Base-by-base conservation (phyloP, 352 stramenopile genomes). In the Vaucheria bursata region DNA sequence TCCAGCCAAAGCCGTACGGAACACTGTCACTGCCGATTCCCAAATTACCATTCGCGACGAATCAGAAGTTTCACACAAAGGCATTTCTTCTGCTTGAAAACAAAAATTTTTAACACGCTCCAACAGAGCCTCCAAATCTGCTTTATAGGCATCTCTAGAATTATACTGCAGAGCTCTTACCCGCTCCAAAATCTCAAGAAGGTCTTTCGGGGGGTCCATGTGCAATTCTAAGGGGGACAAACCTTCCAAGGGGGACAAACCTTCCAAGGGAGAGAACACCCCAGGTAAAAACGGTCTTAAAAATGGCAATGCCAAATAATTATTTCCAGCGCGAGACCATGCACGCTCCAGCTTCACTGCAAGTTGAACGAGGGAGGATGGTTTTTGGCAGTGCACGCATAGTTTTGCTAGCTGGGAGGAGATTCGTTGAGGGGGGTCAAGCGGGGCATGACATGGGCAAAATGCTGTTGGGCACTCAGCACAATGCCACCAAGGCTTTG, bases 291-390 rank as follows among this genome's bases (percentile, higher is more conserved):
- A 83, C 4, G 78, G 78, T 35, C 78, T 66, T 32, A 83, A 38
- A 49, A 83, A 83, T 8, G 78, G 78, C 7, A 83, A 69, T 29
- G 78, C 71, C 52, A 82, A 50, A 50, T 83, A 79, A 68, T 83
- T 78, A 33, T 79, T 83, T 34, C 35, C 64, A 7, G 77, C 12
- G 18, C 78, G 71, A 5, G 78, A 79, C 53, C 78, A 83, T 34
- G 77, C 38, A 3, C 72, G 64, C 59, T 83, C 78, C 74, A 83
- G 66, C 25, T 82, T 49, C 12, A 80, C n/a, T 32, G 78, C 78
- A 25, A 83, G 74, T 75, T 80, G 76, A 25, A 83, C 74, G 12
- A 73, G 70, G n/a, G 74, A 70, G 34, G 74, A 73, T n/a, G 74
- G 74, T 39, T 67, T 70, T 49, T 49, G 38, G 74, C 74, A 80